Evolutionary conservation across 345 rosid genomes (phyloP), one percentile per base, ranked within the genome.

Genomic region (Aurinia saxatilis): DNA sequence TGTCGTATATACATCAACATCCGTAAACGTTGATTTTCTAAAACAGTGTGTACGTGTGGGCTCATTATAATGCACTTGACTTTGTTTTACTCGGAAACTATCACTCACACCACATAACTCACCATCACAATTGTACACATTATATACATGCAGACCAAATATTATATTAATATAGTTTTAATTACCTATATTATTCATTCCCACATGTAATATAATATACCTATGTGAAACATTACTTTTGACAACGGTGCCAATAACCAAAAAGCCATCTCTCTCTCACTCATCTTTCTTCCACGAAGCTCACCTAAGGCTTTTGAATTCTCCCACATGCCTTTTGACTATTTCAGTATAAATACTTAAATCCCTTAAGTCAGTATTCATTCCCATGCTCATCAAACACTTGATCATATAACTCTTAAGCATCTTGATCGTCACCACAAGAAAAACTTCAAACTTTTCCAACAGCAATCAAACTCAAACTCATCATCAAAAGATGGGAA

Each of bases 401-500:
- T 38, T 54, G 37, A 29, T 62, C 50, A 52, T 9, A 23, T 34
- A 58, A 17, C 50, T 58, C 59, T 65, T 56, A 35, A 36, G 14
- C 30, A 30, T 53, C 63, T 46, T 11, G 11, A 46, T 45, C 47
- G 2, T 44, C 11, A 2, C 52, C n/a, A 60, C 53, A 38, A 64
- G 33, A 19, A 33, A 14, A 50, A 48, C 9, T 25, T 23, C 49
- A 35, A 7, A 27, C 11, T 13, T 39, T 13, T 37, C 15, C 14
- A 27, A 19, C 46, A 42, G n/a, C 33, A 47, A 63, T 10, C 45
- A 21, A 37, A n/a, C n/a, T n/a, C n/a, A n/a, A 58, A 38, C 37
- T 40, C 34, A 34, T 37, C 14, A 52, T 60, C 49, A 23, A 17
- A 63, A 77, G 45, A 91, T 88, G 98, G 98, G 52, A 66, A 82